Base-by-base conservation (phyloP, 768 basidiomycete genomes). In the Neoboletus magnificus region DNA sequence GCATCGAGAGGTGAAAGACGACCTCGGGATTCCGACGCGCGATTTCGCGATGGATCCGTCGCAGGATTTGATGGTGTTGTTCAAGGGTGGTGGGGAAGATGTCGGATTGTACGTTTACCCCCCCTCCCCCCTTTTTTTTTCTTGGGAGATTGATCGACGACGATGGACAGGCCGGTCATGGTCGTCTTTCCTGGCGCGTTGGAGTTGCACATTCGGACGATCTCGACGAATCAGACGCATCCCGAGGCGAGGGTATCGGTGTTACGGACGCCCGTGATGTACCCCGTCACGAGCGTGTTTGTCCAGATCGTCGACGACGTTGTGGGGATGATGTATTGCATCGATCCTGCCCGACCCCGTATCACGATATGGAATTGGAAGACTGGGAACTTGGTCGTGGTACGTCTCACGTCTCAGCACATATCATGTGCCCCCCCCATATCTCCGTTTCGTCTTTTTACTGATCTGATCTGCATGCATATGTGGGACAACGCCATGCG, bases 1-100 rank as follows among this genome's bases (percentile, higher is more conserved):
- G 0, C 57, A n/a, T 2, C 54, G 57, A 30, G 36, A 72, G 33
- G 58, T 71, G 2, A 57, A 65, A 18, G 65, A 70, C 1, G 72
- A 81, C 29, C 41, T 84, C 0, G 76, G 73, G 1, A 43, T 82
- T 9, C 55, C 66, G 10, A 73, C 76, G 37, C 73, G 80, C 42
- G 85, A 86, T 61, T 83, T 86, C 56, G 83, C 82, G 0, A 79
- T 86, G n/a, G 85, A 86, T 60, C 83, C 85, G 1, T 77, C 81
- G 5, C 85, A 86, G 64, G 83, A 86, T 58, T 62, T 86, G 44
- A 70, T 85, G 36, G 75, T 79, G 9, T 64, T 81, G 16, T 66
- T 82, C 16, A 65, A 64, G 48, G 63, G 63, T 48, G 62, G 63
- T 25, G 64, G 65, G 29, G 64, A 57, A 4, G 54, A 56, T 1